Percentiles rank a stretch among this genome's conserved stretches.
phyloP scores from a whole-genome alignment of 495 filamentous ascomycete genomes.

The Podospora pseudoanserina region DNA sequence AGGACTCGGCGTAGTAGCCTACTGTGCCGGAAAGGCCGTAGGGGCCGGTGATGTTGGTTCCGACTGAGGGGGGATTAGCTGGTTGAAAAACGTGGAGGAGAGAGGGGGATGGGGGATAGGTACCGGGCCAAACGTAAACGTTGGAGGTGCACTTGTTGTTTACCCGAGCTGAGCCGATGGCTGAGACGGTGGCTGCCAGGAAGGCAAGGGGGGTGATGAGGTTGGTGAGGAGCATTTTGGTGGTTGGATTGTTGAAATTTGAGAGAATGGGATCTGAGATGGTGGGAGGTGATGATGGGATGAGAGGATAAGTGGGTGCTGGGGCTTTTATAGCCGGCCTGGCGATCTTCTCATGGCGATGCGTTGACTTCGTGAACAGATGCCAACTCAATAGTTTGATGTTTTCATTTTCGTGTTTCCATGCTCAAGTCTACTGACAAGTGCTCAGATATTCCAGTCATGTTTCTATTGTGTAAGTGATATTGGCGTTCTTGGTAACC shows the following conservation, averaged over 20 bases:
- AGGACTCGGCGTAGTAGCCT: constrained; percentile 39
- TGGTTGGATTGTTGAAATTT: constrained; percentile 4
- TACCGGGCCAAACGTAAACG: constrained; percentile 52
- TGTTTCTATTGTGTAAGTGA: not conserved
- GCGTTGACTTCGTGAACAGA: too few relatives aligned
- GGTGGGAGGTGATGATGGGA: not conserved
- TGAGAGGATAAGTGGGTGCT: not conserved
- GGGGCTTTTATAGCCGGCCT: not conserved
- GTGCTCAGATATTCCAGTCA: not conserved
- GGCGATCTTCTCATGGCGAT: too few relatives aligned
- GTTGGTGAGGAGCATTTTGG: constrained; percentile 22
- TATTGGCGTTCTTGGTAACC: not conserved
- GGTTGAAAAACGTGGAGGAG: not conserved
- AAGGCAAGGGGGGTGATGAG: constrained; percentile 24
- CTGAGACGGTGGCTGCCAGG: constrained; percentile 26
- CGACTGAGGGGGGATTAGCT: constrained; percentile 32
- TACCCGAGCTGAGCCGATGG: constrained; percentile 51
- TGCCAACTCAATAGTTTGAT: too few relatives aligned
- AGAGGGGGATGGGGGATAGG: not conserved
- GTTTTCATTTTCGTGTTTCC: too few relatives aligned
- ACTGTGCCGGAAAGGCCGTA: constrained; percentile 39
- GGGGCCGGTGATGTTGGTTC: constrained; percentile 38
- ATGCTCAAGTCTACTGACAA: too few relatives aligned
- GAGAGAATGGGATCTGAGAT: not conserved
- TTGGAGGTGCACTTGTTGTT: constrained; percentile 47